These are phyloP conservation scores for Chalciporus sp. DNA, from an alignment of 1,284 basidiomycete genomes.

Conservation along the genomic window DNA sequence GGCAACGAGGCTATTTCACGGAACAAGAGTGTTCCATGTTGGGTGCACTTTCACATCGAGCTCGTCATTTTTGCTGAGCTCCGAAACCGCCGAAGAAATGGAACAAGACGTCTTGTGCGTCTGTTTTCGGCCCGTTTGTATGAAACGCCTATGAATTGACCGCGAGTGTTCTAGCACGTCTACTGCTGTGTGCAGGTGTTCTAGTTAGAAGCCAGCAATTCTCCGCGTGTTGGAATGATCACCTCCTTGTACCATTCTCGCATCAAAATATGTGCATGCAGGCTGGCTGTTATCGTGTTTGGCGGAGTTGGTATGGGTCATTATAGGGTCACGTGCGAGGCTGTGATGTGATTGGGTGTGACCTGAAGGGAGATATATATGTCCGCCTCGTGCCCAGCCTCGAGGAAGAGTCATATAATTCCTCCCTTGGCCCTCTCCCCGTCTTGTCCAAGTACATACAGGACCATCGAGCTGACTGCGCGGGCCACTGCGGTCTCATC, in stretches of 20 bases:
- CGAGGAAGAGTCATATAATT: constrained; percentile 25
- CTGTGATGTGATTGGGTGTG: constrained; percentile 19
- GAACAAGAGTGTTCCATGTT: neutral
- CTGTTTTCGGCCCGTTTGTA: neutral
- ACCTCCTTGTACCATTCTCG: neutral
- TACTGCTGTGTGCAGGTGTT: neutral
- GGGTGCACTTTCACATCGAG: neutral
- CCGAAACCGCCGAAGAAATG: neutral
- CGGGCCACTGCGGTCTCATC: constrained; percentile 26
- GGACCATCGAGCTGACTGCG: constrained; percentile 22
- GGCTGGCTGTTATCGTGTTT: neutral
- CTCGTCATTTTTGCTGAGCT: too few species aligned
- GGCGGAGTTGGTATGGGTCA: neutral
- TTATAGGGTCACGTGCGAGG: constrained; percentile 23
- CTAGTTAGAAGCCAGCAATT: neutral
- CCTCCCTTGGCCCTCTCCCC: neutral
- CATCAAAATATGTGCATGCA: neutral
- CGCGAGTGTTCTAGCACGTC: neutral
- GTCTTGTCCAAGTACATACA: constrained; percentile 18
- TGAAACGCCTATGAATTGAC: neutral
- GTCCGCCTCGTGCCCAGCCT: constrained; percentile 31
- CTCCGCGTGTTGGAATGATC: neutral
- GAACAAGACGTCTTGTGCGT: neutral
- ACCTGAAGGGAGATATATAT: constrained; percentile 11
- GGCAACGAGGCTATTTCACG: neutral